These are phyloP conservation scores for Tricholoma flavovirens DNA, from an alignment of 768 basidiomycete genomes.

Conservation along the genomic window DNA sequence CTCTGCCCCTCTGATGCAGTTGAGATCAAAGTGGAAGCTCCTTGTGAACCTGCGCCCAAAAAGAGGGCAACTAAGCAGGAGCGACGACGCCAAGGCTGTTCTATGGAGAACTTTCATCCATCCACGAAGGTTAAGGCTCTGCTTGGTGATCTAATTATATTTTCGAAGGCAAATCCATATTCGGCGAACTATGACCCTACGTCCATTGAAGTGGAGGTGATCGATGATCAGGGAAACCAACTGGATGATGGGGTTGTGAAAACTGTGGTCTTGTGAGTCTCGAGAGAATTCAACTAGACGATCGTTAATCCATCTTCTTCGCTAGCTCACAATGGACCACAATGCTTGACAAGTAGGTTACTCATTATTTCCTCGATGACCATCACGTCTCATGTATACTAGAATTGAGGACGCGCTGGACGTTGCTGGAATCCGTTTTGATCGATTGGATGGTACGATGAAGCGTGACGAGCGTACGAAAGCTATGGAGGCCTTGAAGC, in stretches of 20 bases:
- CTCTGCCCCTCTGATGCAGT: constrained; percentile 72
- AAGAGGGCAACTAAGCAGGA: constrained; percentile 63
- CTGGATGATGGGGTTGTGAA: constrained; percentile 72
- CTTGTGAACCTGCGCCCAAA: constrained; percentile 42
- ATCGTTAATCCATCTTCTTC: constrained; percentile 10
- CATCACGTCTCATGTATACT: constrained; percentile 10
- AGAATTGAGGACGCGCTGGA: constrained; percentile 90
- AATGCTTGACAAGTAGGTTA: constrained; percentile 81
- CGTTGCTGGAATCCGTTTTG: constrained; percentile 75
- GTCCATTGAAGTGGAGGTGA: constrained; percentile 67
- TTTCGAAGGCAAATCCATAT: constrained; percentile 80
- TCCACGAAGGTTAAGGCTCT: constrained; percentile 90
- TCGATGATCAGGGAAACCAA: constrained; percentile 67
- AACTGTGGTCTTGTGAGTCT: constrained; percentile 90
- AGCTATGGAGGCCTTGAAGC: constrained; percentile 90
- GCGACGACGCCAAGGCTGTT: constrained; percentile 52
- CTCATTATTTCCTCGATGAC: constrained; percentile 1
- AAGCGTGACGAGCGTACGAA: constrained; percentile 88
- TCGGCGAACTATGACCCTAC: constrained; percentile 82
- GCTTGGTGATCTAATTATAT: constrained; percentile 70
- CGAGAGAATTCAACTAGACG: constrained; percentile 8
- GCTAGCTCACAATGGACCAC: constrained; percentile 88
- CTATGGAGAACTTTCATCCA: constrained; percentile 54
- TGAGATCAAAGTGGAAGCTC: constrained; percentile 65
- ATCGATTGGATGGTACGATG: constrained; percentile 96